Evolutionary conservation across 345 rosid species (phyloP), one percentile per base, ranked within the genome.

Genomic region (Pugionium cornutum): DNA sequence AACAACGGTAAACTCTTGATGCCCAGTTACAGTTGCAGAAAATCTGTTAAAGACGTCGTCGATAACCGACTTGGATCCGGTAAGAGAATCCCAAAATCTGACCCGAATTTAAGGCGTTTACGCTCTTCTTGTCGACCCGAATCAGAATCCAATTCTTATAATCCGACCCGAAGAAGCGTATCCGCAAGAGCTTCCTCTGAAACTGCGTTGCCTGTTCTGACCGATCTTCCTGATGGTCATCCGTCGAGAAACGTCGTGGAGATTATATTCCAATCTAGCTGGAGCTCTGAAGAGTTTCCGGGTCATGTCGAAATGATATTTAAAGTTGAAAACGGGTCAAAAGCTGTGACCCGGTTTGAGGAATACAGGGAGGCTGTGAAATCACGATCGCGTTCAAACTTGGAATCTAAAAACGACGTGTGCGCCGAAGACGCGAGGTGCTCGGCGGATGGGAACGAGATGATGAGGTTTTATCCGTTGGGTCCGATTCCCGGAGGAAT

Each of bases 191-290:
- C 82, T 2, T 50, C 80, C 45, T 49, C 88, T 0, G 89, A 87
- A 51, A 62, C 84, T 1, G 62, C 76, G 2, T 6, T 51, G 46
- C 96, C 96, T 8, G 81, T 91, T 4, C 76, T 94, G 10, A 86
- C 89, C 26, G 95, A 94, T 79, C 82, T 94, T 0, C 83, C 89
- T 4, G 84, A 76, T 25, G 99, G 97, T 40, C 99, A 94, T 57
- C 95, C 96, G 29, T 90, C 96, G 0, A 82, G 99, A 41, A 90
- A 89, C 52, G 99, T 94, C 36, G 96, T 94, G 11, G 91, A 94
- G 79, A 94, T 94, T 10, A 94, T 94, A 48, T 94, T 94, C 70
- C 97, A 86, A 74, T 80, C 99, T 9, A 87, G 99, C 58, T 94
- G 99, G 99, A 78, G 84, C 64, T 83, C 85, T 50, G 79, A 81